Base-by-base conservation (phyloP, 1,284 basidiomycete species). In the Irpex lacteus region DNA sequence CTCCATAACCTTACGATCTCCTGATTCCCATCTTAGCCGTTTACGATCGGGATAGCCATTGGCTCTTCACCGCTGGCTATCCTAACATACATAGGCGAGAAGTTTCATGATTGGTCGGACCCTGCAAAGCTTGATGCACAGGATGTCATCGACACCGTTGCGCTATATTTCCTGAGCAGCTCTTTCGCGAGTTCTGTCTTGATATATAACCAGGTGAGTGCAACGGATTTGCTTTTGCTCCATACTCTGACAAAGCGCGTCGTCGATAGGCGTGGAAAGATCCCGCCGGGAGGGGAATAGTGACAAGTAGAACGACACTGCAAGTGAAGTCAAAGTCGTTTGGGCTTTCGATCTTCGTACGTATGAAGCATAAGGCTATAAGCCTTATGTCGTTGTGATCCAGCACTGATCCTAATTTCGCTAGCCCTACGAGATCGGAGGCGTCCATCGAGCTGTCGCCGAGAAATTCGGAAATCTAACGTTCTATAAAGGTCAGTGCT, bases 1-100 rank as follows among this genome's bases (percentile, higher is more conserved):
- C 32, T 32, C 32, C 32, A 32, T 32, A 32, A 32, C 32, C 32
- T 32, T 32, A 32, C 32, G 32, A 32, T 32, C 32, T 32, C 32
- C 32, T 32, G 32, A 32, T 11, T 19, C n/a, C n/a, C n/a, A 32
- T 63, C 64, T 3, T 50, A 63, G 4, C 66, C 67, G 5, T 58
- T 62, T 5, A 61, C 67, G 2, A 62, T 68, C 37, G 67, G 67
- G 1, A 11, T 19, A 19, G 52, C 52, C 5, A 54, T 54, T 11
- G 49, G 56, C 50, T 60, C 60, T 54, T 66, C 65, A 1, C 67
- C 67, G 5, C 38, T 68, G 5, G 67, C 63, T n/a, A 18, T 68
- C 4, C 60, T 68, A 7, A 54, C 62, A 2, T 68, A 65, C 60
- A 61, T 66, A 18, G 67, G 65, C 13, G 67, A 66, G 37, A 66